These are phyloP conservation scores for Syncephalastrum monosporum DNA, from an alignment of 371 early-diverging fungal species.

Conservation along the genomic window DNA sequence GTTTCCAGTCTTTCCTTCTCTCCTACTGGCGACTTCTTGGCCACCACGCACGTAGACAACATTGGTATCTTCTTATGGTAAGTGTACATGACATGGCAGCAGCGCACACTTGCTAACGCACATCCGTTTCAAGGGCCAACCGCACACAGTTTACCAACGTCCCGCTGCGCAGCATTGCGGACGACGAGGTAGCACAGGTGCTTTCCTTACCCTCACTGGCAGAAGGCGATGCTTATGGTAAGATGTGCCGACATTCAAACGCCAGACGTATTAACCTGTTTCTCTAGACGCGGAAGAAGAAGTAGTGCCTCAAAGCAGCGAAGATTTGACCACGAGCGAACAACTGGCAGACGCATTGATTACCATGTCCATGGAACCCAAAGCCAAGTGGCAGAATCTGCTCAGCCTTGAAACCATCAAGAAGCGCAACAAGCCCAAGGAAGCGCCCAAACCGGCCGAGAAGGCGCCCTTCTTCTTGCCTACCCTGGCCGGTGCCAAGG, in stretches of 20 bases:
- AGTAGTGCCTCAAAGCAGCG: slow-evolving; percentile 21
- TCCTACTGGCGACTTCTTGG: slow-evolving; percentile 89
- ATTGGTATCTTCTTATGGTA: slow-evolving; percentile 90
- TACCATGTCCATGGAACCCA: slow-evolving; percentile 76
- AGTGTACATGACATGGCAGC: not conserved
- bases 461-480: slow-evolving; percentile 93
- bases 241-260: not conserved
- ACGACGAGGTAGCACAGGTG: slow-evolving; percentile 52
- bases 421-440: slow-evolving; percentile 88
- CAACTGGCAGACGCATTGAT: slow-evolving; percentile 81
- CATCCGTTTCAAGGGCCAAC: slow-evolving; percentile 53
- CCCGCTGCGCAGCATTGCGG: slow-evolving; percentile 61
- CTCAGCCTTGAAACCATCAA: slow-evolving; percentile 90
- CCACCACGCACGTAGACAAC: slow-evolving; percentile 88
- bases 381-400: slow-evolving; percentile 89
- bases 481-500: slow-evolving; percentile 70
- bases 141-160: slow-evolving; percentile 72
- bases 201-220: slow-evolving; percentile 56
- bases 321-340: slow-evolving; percentile 47
- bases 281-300: slow-evolving; percentile 18
- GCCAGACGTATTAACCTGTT: not conserved
- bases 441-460: slow-evolving; percentile 86
- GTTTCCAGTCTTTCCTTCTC: slow-evolving; percentile 86
- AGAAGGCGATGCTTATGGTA: slow-evolving; percentile 28
- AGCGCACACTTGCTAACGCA: not conserved